phyloP scores from a whole-genome alignment of 2,329 filamentous ascomycete species.

The Paecilomyces variotii region DNA sequence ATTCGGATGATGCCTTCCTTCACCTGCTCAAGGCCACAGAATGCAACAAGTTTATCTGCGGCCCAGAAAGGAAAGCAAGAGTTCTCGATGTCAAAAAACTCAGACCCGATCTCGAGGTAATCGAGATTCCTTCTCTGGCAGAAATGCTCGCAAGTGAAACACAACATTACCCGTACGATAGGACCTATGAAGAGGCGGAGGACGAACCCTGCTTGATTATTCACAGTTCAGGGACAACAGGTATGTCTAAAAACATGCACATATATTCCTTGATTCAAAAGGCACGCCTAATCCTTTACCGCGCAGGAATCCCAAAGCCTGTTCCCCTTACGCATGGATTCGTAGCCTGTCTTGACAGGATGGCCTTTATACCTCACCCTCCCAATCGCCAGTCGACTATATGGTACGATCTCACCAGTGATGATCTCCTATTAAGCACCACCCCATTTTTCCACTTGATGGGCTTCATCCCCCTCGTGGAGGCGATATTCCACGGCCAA shows the following conservation, averaged over 20 bases:
- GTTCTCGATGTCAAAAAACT: conserved; percentile 31
- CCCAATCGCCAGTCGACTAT: conserved; percentile 8
- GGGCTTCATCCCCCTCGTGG: conserved; percentile 11
- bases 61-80: conserved; percentile 14
- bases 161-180: conserved; percentile 12
- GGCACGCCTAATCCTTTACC: conserved; percentile 21
- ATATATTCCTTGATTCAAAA: not conserved
- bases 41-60: conserved; percentile 19
- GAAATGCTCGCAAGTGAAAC: conserved; percentile 6
- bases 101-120: conserved; percentile 2
- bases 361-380: conserved; percentile 7
- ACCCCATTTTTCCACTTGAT: conserved; percentile 22
- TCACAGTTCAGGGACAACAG: conserved; percentile 32
- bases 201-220: conserved; percentile 18
- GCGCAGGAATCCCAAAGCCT: conserved; percentile 21
- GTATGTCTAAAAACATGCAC: conserved; percentile 10
- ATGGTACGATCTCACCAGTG: conserved; percentile 4
- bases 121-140: conserved; percentile 9
- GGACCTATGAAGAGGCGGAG: conserved; percentile 13
- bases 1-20: conserved; percentile 11
- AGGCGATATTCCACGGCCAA: conserved; percentile 12
- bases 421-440: conserved; percentile 10
- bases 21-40: conserved; percentile 10
- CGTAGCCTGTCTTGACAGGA: conserved; percentile 9
- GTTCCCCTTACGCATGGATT: conserved; percentile 22